A percentile compares a stretch with the other conserved stretches of the same genome.
These are phyloP conservation scores for Rhodocollybia butyracea DNA, from an alignment of 768 basidiomycete genomes.

Conservation along the genomic window DNA sequence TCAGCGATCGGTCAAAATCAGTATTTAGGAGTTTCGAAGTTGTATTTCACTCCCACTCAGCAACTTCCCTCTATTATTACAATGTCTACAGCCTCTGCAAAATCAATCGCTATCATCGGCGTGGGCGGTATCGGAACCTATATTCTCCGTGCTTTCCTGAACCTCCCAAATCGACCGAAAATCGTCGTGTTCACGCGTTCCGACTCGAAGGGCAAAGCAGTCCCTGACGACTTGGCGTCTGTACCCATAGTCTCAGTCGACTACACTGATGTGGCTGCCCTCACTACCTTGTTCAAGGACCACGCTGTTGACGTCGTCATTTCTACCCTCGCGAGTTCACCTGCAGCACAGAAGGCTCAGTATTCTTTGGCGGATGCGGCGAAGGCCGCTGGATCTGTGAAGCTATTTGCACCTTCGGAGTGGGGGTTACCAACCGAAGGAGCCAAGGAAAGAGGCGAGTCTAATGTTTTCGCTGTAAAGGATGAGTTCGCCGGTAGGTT, in stretches of 20 bases:
- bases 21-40: no score
- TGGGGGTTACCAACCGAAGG: constrained; percentile 32
- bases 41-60: no score
- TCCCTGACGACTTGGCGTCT: background rate
- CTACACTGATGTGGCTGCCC: constrained; percentile 19
- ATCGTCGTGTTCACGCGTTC: background rate
- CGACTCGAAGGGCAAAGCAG: background rate
- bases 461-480: constrained; percentile 17
- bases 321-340: constrained; percentile 25
- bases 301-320: constrained; percentile 33
- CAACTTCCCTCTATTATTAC: no score
- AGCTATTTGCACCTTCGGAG: constrained; percentile 37
- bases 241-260: constrained; percentile 10
- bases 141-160: background rate
- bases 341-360: constrained; percentile 19
- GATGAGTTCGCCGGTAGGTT: constrained; percentile 23
- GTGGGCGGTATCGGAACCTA: no score
- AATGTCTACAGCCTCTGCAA: no score
- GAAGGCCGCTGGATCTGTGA: no score
- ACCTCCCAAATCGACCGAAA: background rate
- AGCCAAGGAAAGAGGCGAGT: constrained; percentile 18
- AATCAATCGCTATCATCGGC: no score
- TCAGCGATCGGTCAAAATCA: no score
- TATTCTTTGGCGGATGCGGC: constrained; percentile 29
- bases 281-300: constrained; percentile 24